phyloP scores from a whole-genome alignment of 257 asterid species.

The Knoxia roxburghii region DNA sequence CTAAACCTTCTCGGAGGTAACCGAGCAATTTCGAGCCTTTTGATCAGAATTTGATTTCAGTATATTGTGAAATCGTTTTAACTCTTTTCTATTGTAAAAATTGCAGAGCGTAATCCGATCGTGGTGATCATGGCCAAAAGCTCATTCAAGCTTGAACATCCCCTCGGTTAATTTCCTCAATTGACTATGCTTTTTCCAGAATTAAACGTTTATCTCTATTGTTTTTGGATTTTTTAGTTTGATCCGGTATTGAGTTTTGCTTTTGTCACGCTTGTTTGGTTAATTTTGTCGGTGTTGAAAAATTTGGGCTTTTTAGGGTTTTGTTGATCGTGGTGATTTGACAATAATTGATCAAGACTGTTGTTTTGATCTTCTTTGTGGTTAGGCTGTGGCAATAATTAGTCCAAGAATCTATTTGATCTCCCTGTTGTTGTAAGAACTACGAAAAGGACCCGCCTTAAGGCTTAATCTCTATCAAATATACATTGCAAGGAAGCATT shows the following conservation, averaged over 20 bases:
- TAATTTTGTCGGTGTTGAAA: no score
- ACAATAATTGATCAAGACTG: background rate
- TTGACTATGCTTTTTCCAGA: background rate
- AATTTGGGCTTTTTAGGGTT: background rate
- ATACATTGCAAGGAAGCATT: no score
- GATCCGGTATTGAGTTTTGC: background rate
- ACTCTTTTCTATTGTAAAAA: background rate
- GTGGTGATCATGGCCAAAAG: conserved; percentile 32
- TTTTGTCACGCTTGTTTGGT: background rate
- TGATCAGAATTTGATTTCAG: background rate
- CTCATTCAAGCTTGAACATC: conserved; percentile 40
- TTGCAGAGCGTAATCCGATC: background rate
- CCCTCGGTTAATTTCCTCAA: conserved; percentile 24
- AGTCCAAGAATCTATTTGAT: background rate
- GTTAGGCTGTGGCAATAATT: background rate
- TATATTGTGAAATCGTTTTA: background rate
- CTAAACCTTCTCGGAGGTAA: no score
- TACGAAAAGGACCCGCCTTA: background rate
- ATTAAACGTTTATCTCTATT: background rate
- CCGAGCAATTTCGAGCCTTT: no score
- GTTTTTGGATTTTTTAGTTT: background rate
- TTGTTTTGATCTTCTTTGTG: background rate
- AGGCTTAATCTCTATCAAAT: background rate
- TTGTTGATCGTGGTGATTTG: background rate
- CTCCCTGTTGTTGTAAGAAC: background rate